Percentiles rank a stretch among this genome's conserved stretches.
These are phyloP conservation scores for Sclerotinia nivalis DNA, from an alignment of 2,329 filamentous ascomycete genomes.

Conservation along the genomic window DNA sequence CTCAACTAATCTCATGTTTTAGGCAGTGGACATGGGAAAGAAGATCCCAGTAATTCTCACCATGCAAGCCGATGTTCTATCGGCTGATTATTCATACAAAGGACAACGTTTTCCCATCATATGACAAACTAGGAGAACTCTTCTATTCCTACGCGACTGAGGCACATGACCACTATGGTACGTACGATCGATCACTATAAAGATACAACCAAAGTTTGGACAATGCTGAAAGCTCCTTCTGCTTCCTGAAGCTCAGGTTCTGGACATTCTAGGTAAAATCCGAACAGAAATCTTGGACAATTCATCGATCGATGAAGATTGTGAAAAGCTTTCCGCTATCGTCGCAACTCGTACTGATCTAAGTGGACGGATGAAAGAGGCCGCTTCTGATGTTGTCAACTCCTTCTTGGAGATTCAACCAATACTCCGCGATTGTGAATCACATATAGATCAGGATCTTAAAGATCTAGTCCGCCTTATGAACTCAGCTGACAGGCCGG, in stretches of 20 bases:
- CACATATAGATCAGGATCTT: background rate
- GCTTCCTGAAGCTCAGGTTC: background rate
- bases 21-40: background rate
- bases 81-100: background rate
- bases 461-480: background rate
- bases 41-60: background rate
- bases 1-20: background rate
- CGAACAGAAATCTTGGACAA: background rate
- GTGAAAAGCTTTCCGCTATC: background rate
- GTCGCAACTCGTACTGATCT: background rate
- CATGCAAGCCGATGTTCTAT: background rate
- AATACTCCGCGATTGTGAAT: background rate
- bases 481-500: no score
- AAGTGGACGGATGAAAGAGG: background rate
- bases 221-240: no score
- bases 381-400: background rate
- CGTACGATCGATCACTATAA: background rate
- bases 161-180: background rate
- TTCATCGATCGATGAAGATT: background rate
- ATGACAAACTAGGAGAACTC: background rate
- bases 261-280: background rate
- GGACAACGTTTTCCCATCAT: background rate
- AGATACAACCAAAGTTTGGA: background rate
- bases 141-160: background rate
- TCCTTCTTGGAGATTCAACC: background rate